Conservation (phyloP, 371 early-diverging fungal species). For the Choanephora cucurbitarum region DNA sequence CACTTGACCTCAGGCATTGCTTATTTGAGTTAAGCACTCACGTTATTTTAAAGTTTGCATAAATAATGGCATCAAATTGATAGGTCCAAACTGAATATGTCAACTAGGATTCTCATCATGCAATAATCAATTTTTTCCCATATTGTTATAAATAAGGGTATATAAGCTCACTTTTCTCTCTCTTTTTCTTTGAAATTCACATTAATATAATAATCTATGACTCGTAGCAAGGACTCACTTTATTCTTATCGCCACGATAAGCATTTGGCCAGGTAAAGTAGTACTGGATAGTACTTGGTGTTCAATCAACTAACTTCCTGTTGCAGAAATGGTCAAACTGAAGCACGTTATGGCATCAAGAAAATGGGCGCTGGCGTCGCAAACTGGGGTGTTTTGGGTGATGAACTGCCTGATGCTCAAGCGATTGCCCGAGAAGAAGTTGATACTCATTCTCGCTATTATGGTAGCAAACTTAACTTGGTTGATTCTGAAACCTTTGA, state of each 20-base stretch:
- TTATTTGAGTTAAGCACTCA: no score
- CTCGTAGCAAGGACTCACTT: constrained; percentile 24
- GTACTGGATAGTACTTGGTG: neutral
- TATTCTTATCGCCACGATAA: constrained; percentile 24
- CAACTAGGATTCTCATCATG: no score
- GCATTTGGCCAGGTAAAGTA: constrained; percentile 26
- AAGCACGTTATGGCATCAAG: constrained; percentile 27
- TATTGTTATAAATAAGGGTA: neutral
- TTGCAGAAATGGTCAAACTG: constrained; percentile 26
- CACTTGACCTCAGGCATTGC: no score
- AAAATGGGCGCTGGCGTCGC: constrained; percentile 31
- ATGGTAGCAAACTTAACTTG: constrained; percentile 19
- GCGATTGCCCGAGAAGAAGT: constrained; percentile 22
- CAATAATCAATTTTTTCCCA: neutral
- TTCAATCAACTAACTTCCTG: neutral
- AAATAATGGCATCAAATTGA: neutral
- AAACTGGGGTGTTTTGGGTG: constrained; percentile 34
- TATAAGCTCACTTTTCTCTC: neutral
- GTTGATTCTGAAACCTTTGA: constrained; percentile 28
- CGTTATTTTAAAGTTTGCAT: neutral
- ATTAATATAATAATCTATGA: no score
- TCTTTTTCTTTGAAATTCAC: neutral
- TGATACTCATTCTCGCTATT: neutral
- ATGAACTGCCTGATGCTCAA: constrained; percentile 28
- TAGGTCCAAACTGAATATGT: neutral